phyloP scores from a whole-genome alignment of 106 monocot species.

The Allium cepa region DNA sequence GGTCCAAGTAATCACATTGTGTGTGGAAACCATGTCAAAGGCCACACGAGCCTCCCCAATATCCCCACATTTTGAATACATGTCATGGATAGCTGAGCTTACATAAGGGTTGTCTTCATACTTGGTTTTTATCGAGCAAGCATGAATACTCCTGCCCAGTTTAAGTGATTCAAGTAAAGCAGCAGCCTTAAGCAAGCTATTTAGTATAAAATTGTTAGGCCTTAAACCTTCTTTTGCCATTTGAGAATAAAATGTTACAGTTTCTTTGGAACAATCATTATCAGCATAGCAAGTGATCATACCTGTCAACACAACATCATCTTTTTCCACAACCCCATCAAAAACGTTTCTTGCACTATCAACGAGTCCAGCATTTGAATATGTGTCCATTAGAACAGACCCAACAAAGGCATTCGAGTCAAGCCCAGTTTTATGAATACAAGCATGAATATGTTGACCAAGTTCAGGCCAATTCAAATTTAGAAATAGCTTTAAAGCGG shows the following conservation, averaged over 20 bases:
- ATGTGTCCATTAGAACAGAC: constrained; percentile 52
- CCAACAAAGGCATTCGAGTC: constrained; percentile 51
- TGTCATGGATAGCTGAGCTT: constrained; percentile 58
- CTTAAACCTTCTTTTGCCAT: constrained; percentile 45
- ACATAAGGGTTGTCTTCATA: constrained; percentile 54
- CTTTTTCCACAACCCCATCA: constrained; percentile 45
- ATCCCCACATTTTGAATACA: constrained; percentile 80
- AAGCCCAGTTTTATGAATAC: constrained; percentile 51
- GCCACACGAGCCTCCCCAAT: constrained; percentile 46
- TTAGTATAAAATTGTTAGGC: constrained; percentile 62
- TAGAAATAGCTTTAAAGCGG: constrained; percentile 47
- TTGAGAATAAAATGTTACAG: constrained; percentile 25
- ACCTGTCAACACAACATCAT: constrained; percentile 62
- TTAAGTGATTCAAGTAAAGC: constrained; percentile 30
- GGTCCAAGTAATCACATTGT: constrained; percentile 61
- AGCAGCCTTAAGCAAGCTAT: constrained; percentile 59
- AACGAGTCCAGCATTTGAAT: constrained; percentile 48
- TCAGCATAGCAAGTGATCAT: constrained; percentile 80
- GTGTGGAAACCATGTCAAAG: constrained; percentile 47
- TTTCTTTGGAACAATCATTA: constrained; percentile 40
- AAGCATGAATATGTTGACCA: constrained; percentile 33
- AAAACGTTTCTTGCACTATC: constrained; percentile 49
- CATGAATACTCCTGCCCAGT: constrained; percentile 55
- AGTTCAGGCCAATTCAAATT: constrained; percentile 39
- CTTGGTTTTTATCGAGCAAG: constrained; percentile 34